Evolutionary conservation across 257 asterid species (phyloP).

Genomic region (Gentiana macrophylla): DNA sequence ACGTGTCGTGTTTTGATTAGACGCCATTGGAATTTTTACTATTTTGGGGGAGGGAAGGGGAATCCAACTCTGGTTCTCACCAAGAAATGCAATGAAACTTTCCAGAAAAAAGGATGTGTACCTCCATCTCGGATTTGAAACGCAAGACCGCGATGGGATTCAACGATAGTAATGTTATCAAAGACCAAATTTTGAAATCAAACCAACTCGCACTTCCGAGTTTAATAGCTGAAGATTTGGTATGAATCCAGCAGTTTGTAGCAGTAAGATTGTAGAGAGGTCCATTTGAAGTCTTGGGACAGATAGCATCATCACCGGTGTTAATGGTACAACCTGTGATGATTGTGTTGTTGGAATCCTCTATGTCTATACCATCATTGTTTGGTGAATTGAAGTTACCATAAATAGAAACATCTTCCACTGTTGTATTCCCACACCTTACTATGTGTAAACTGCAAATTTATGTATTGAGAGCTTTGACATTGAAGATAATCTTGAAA

Average conservation of each 20-base stretch:
- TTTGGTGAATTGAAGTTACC: slow-evolving; percentile 90
- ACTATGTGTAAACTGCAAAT: slow-evolving; percentile 74
- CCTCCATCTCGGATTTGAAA: slow-evolving; percentile 96
- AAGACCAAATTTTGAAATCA: slow-evolving; percentile 49
- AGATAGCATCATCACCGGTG: slow-evolving; percentile 97
- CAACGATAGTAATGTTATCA: slow-evolving; percentile 61
- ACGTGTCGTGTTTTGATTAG: too few relatives aligned
- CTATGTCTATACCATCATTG: slow-evolving; percentile 87
- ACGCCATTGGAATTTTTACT: too few relatives aligned
- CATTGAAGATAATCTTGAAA: neutral
- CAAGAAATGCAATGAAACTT: too few relatives aligned
- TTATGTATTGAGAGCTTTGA: too few relatives aligned
- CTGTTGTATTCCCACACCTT: slow-evolving; percentile 49
- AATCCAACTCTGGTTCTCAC: too few relatives aligned
- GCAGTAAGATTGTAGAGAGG: slow-evolving; percentile 72
- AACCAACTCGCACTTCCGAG: slow-evolving; percentile 85
- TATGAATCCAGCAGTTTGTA: slow-evolving; percentile 66
- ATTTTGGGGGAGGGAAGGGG: too few relatives aligned
- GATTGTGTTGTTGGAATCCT: slow-evolving; percentile 79
- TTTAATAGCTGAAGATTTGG: slow-evolving; percentile 88
- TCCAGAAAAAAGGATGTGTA: too few relatives aligned
- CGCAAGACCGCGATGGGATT: slow-evolving; percentile 86
- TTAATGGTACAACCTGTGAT: slow-evolving; percentile 61
- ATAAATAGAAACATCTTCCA: slow-evolving; percentile 48
- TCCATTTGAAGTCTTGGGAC: slow-evolving; percentile 67